A percentile compares a stretch with the other conserved stretches of the same genome.
phyloP scores from a whole-genome alignment of 768 basidiomycete species.

The Arthromyces matolae region DNA sequence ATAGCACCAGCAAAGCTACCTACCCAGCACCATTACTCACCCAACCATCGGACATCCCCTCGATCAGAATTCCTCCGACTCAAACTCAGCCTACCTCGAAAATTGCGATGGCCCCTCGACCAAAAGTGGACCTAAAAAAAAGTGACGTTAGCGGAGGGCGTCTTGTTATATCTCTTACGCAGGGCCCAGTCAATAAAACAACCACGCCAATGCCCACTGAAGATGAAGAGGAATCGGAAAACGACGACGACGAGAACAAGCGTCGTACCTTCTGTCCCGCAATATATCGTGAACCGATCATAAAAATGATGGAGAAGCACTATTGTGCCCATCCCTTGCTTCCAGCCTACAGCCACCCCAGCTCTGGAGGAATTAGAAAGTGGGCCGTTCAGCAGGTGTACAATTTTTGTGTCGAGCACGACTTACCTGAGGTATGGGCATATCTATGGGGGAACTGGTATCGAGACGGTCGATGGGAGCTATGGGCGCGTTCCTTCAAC shows the following conservation, averaged over 20 bases:
- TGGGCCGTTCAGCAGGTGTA: slow-evolving; percentile 6
- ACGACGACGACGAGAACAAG: not conserved
- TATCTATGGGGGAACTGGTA: slow-evolving; percentile 26
- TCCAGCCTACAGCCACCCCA: slow-evolving; percentile 15
- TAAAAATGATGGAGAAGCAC: slow-evolving; percentile 21
- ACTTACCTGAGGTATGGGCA: slow-evolving; percentile 1
- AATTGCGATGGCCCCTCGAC: not conserved
- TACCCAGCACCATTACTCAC: not conserved
- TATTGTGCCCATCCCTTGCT: slow-evolving; percentile 21
- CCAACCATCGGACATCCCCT: not conserved
- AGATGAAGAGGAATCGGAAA: not conserved
- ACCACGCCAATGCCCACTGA: not conserved
- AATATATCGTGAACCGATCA: slow-evolving; percentile 12
- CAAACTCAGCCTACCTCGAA: not conserved
- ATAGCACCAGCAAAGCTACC: not conserved
- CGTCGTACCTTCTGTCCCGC: slow-evolving; percentile 17
- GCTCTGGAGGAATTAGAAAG: not conserved
- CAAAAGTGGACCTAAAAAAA: slow-evolving; percentile 1
- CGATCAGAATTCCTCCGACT: not conserved
- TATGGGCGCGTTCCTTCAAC: slow-evolving; percentile 21
- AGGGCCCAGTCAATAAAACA: not conserved
- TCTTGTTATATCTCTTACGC: slow-evolving; percentile 1
- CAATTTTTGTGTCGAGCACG: slow-evolving; percentile 2
- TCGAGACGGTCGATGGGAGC: slow-evolving; percentile 21
- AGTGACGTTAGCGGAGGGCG: not conserved